These are phyloP conservation scores for Neurospora sp. DNA, from an alignment of 495 filamentous ascomycete genomes.

Conservation along the genomic window DNA sequence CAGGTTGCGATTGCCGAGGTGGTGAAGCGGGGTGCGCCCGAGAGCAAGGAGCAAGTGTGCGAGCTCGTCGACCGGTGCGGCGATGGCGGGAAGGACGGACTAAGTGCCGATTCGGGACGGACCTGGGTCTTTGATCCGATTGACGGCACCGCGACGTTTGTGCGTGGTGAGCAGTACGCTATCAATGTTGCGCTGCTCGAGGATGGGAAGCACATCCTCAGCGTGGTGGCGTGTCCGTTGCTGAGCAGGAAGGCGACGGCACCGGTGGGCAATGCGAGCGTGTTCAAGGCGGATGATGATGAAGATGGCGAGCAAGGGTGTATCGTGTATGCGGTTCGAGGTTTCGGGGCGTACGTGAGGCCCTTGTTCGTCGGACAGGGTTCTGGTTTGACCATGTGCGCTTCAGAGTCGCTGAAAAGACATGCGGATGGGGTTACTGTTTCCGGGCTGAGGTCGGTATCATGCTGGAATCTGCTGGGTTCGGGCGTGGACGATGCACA, in stretches of 20 bases:
- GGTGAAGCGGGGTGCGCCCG: conserved; percentile 24
- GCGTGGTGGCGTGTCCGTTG: conserved; percentile 46
- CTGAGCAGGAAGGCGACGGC: conserved; percentile 32
- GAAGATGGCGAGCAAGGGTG: conserved; percentile 25
- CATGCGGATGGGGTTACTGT: conserved; percentile 22
- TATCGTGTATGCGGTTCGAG: conserved; percentile 46
- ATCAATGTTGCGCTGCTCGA: conserved; percentile 37
- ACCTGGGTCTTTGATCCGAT: conserved; percentile 65
- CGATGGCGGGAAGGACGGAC: conserved; percentile 20
- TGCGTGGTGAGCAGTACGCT: conserved; percentile 51
- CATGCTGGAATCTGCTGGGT: conserved; percentile 28
- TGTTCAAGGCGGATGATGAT: conserved; percentile 37
- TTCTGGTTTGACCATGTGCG: not conserved
- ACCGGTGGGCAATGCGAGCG: conserved; percentile 26
- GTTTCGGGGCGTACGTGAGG: conserved; percentile 44
- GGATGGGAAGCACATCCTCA: conserved; percentile 26
- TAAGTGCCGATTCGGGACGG: conserved; percentile 18
- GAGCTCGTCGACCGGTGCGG: conserved; percentile 52
- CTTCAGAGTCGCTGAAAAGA: conserved; percentile 11
- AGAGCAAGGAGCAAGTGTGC: conserved; percentile 45
- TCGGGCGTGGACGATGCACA: conserved; percentile 37
- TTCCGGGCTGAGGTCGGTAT: conserved; percentile 26
- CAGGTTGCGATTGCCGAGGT: not conserved
- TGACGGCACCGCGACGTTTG: conserved; percentile 59
- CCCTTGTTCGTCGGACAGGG: conserved; percentile 24